phyloP scores from a whole-genome alignment of 305 asterid species.

The Ajuga reptans region DNA sequence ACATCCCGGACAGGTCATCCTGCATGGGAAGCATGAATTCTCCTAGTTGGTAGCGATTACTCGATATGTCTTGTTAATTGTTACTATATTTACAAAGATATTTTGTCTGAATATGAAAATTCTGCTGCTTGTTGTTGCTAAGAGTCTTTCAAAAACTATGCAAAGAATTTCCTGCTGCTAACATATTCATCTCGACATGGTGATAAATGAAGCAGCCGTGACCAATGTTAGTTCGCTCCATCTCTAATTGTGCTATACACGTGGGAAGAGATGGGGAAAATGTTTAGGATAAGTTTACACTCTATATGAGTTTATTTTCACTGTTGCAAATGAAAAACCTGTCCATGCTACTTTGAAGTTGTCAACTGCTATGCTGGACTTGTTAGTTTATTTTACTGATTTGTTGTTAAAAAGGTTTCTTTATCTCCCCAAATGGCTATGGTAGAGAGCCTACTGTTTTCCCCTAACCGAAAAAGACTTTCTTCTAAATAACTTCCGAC shows the following conservation, averaged over 20 bases:
- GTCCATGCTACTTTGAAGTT: neutral
- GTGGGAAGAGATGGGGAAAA: neutral
- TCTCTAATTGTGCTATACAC: neutral
- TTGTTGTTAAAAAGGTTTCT: neutral
- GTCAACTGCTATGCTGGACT: neutral
- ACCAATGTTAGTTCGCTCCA: neutral
- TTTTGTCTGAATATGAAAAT: neutral
- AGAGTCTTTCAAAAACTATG: too few relatives aligned
- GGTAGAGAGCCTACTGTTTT: neutral
- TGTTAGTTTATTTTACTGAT: neutral
- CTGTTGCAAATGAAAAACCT: neutral
- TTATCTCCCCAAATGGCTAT: conserved; percentile 6
- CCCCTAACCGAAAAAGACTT: neutral
- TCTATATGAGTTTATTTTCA: neutral
- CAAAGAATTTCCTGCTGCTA: too few relatives aligned
- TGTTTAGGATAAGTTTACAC: neutral
- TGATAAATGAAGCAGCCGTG: too few relatives aligned
- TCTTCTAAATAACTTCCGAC: conserved; percentile 20
- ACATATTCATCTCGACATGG: too few relatives aligned
- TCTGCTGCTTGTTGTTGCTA: neutral
- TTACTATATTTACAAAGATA: neutral
- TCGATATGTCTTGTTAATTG: neutral
- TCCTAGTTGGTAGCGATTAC: neutral
- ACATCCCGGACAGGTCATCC: neutral
- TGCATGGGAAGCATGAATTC: neutral